Percentiles rank a stretch among this genome's conserved stretches.
Evolutionary conservation across 2,329 filamentous ascomycete genomes (phyloP).

Genomic region (Talaromyces atroroseus): DNA sequence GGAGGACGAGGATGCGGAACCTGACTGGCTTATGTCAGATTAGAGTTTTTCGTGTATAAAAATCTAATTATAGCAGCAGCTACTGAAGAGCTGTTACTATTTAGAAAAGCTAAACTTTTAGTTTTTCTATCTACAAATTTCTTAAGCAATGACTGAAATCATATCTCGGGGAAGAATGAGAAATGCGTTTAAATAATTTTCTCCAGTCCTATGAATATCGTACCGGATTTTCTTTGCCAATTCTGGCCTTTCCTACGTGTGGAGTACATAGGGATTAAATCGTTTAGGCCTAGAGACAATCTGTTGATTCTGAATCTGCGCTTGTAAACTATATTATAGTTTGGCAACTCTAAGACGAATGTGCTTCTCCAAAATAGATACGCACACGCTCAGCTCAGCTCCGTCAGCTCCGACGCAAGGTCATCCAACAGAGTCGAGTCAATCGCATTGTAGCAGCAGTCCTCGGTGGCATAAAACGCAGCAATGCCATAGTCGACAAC

Average conservation of each 20-base stretch:
- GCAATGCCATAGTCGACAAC: constrained; percentile 2
- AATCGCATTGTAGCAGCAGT: constrained; percentile 11
- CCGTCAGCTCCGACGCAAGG: neutral
- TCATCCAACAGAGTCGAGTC: neutral
- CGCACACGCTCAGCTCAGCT: neutral
- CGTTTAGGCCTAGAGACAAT: neutral
- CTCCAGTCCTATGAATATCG: no score
- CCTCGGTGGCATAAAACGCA: constrained; percentile 10
- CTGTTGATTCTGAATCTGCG: neutral
- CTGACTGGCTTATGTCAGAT: constrained; percentile 53
- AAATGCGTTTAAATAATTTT: no score
- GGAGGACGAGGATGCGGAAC: constrained; percentile 61
- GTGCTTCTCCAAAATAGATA: neutral
- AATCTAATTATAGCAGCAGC: no score
- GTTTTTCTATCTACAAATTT: no score
- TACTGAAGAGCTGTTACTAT: neutral
- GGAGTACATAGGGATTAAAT: no score
- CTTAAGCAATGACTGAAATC: no score
- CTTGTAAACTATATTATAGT: neutral
- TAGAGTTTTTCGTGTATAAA: constrained; percentile 2
- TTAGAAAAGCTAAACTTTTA: neutral
- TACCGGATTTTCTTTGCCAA: no score
- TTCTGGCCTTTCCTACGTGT: no score
- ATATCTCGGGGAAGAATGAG: no score
- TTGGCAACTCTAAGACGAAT: neutral